These are phyloP conservation scores for Anthostomella pinea DNA, from an alignment of 2,329 filamentous ascomycete genomes.

Conservation along the genomic window DNA sequence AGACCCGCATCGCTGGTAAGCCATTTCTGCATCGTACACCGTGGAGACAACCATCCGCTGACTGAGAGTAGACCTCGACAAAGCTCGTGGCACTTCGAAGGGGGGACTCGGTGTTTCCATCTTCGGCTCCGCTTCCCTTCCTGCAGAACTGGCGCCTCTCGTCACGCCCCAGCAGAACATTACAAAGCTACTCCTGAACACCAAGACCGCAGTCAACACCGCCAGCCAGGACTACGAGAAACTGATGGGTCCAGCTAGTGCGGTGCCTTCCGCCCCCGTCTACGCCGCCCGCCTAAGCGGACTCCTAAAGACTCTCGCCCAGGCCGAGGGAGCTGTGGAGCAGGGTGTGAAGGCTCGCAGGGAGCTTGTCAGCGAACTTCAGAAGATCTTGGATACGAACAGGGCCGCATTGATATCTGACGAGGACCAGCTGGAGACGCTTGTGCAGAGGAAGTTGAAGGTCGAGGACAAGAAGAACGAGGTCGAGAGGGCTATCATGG, in stretches of 20 bases:
- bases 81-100: constrained; percentile 52
- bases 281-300: constrained; percentile 87
- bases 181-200: constrained; percentile 67
- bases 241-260: constrained; percentile 67
- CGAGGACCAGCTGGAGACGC: constrained; percentile 59
- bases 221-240: constrained; percentile 84
- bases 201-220: constrained; percentile 63
- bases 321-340: constrained; percentile 82
- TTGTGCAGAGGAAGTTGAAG: constrained; percentile 64
- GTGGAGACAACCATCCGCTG: constrained; percentile 5
- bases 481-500: constrained; percentile 89
- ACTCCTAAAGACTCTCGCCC: constrained; percentile 83
- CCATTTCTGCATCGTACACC: constrained; percentile 12
- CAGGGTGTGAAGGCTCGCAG: constrained; percentile 85
- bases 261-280: constrained; percentile 78
- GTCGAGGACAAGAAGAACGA: constrained; percentile 82
- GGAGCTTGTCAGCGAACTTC: constrained; percentile 73
- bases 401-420: constrained; percentile 68
- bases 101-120: constrained; percentile 60
- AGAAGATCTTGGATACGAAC: constrained; percentile 76
- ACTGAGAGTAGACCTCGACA: constrained; percentile 55
- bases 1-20: constrained; percentile 74
- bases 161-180: constrained; percentile 70
- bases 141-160: constrained; percentile 74
- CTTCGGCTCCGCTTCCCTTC: constrained; percentile 61